Evolutionary conservation across 2,329 filamentous ascomycete genomes (phyloP), one percentile per base, ranked within the genome.

Genomic region (Beauveria medogensis): DNA sequence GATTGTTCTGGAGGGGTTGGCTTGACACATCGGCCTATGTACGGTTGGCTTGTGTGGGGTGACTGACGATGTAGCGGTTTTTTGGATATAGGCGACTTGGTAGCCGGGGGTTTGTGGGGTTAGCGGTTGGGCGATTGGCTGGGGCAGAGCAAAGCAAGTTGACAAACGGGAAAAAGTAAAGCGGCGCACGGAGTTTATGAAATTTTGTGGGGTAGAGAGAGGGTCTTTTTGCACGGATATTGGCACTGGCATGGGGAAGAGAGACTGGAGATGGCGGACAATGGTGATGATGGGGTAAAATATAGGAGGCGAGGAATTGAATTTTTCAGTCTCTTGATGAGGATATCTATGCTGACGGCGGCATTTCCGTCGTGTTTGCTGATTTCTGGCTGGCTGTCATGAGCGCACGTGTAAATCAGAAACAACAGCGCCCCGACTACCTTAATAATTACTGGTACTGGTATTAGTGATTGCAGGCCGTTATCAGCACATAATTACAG

Each of bases 11-110:
- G 12, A 37, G 34, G 34, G 41, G 41, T 18, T 43, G 41, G 41
- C 3, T 20, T 43, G 41, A 43, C 41, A 43, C 41, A 43, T 43
- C 41, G 41, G 41, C 41, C 26, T 4, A 14, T 26, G 30, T 9
- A 28, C 8, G 48, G 26, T 34, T 44, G 22, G 34, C 22, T 16
- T 37, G 48, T 60, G 58, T 60, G 58, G 50, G 50, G 58, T 46
- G 28, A 34, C 3, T 9, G 28, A 30, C n/a, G 51, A n/a, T 18
- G 20, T n/a, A 26, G 34, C 12, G 24, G 24, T 5, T 34, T 53
- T 22, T 54, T 54, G 28, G 51, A 60, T 54, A 60, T 54, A 60
- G 51, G 58, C 56, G 56, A 59, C 56, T 59, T 59, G 56, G 44
- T 54, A 54, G 37, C 50, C 34, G 34, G 52, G 52, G 52, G 34